Evolutionary conservation across 192 early-diverging fungal genomes (phyloP).

Genomic region (Podila epigama): DNA sequence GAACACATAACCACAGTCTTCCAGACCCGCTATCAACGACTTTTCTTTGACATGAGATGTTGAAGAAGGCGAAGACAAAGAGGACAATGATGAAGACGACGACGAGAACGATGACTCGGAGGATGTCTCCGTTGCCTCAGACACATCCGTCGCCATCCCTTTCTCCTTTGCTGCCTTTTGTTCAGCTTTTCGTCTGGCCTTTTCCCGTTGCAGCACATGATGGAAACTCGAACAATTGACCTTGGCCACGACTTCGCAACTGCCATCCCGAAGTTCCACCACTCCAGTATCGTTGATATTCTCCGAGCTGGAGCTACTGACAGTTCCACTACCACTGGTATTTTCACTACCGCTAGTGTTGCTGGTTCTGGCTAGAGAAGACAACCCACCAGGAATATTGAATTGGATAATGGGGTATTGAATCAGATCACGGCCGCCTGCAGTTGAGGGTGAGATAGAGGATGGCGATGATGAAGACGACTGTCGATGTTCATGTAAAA

Average conservation of each 20-base stretch:
- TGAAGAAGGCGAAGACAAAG: background rate
- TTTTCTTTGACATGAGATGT: background rate
- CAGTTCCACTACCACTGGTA: no score
- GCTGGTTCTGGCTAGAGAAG: background rate
- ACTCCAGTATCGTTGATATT: constrained; percentile 14
- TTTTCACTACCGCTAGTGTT: no score
- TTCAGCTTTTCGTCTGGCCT: background rate
- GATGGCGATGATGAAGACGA: constrained; percentile 4
- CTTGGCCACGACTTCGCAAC: constrained; percentile 34
- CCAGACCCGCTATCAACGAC: background rate
- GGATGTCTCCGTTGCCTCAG: no score
- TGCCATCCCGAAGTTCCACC: constrained; percentile 26
- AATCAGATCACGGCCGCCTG: constrained; percentile 15
- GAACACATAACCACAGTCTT: constrained; percentile 37
- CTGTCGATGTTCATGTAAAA: constrained; percentile 32
- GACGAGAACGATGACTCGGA: background rate
- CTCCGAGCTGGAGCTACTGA: background rate
- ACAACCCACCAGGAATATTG: constrained; percentile 11
- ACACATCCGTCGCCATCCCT: background rate
- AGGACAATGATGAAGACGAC: background rate
- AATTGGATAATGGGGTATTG: constrained; percentile 33
- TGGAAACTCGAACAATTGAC: constrained; percentile 43
- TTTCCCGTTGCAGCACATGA: constrained; percentile 17
- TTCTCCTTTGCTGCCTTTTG: background rate
- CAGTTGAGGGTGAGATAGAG: no score